A percentile compares a stretch with the other conserved stretches of the same genome.
Evolutionary conservation across 257 asterid genomes (phyloP).

Genomic region (Verbena officinalis): DNA sequence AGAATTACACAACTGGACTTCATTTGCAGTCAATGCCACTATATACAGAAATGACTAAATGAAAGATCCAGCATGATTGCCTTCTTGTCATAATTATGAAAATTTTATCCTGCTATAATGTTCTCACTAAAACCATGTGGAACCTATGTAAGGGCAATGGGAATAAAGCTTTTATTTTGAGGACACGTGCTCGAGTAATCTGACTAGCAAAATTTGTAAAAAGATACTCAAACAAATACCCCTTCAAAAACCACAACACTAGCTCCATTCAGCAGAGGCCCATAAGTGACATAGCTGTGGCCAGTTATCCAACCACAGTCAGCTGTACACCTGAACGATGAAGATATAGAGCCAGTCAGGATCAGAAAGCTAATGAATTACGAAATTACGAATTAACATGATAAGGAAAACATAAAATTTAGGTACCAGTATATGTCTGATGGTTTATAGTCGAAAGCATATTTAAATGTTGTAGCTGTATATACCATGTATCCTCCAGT

Average conservation of each 20-base stretch:
- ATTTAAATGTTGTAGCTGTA: conserved; percentile 94
- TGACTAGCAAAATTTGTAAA: neutral
- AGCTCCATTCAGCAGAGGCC: conserved; percentile 95
- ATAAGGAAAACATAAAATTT: conserved; percentile 15
- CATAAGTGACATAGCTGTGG: conserved; percentile 98
- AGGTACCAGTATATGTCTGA: conserved; percentile 86
- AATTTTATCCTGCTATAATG: conserved; percentile 18
- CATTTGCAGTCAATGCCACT: conserved; percentile 18
- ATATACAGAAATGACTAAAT: conserved; percentile 23
- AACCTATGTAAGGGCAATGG: conserved; percentile 9
- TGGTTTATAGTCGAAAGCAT: conserved; percentile 93
- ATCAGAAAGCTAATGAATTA: conserved; percentile 29
- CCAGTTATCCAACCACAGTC: conserved; percentile 99
- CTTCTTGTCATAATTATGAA: conserved; percentile 27
- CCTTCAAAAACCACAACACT: conserved; percentile 88
- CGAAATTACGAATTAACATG: conserved; percentile 22
- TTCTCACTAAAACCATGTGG: conserved; percentile 14
- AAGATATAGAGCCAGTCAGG: conserved; percentile 24
- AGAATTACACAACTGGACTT: conserved; percentile 7
- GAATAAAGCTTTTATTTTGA: conserved; percentile 13
- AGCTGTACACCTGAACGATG: conserved; percentile 88
- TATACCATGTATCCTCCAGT: conserved; percentile 99
- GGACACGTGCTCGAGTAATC: neutral
- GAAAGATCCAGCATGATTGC: conserved; percentile 10
- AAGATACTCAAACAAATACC: conserved; percentile 52